Conservation (phyloP, 2,329 filamentous ascomycete species). For the Colletotrichum tabaci region DNA sequence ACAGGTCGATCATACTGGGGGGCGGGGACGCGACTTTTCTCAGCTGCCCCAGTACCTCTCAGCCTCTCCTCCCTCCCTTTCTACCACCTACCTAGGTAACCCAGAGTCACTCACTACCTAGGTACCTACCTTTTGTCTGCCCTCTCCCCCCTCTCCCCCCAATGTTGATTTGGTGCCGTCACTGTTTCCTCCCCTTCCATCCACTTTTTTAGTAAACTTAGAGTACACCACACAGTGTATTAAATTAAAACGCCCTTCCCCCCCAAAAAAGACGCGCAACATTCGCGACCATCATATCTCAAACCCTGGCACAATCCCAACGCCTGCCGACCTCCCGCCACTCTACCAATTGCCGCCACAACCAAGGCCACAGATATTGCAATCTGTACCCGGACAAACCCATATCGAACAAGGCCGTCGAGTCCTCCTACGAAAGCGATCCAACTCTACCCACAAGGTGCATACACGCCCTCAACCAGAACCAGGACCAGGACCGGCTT, state of each 20-base stretch:
- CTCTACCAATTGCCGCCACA: background rate
- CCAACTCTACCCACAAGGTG: background rate
- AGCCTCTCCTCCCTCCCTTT: too few relatives aligned
- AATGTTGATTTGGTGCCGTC: conserved; percentile 10
- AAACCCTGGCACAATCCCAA: conserved; percentile 37
- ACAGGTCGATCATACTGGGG: background rate
- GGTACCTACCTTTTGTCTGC: conserved; percentile 1
- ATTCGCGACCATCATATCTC: conserved; percentile 33
- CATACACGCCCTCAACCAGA: background rate
- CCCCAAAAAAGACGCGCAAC: conserved; percentile 40
- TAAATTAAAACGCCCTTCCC: conserved; percentile 33
- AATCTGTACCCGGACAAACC: background rate
- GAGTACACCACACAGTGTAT: conserved; percentile 16
- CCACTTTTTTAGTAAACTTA: background rate
- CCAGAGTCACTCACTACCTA: background rate
- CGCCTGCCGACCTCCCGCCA: conserved; percentile 27
- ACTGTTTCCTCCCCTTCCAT: conserved; percentile 10
- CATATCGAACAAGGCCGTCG: background rate
- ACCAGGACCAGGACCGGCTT: background rate
- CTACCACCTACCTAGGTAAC: too few relatives aligned
- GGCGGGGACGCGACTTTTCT: conserved; percentile 11
- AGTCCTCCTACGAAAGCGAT: conserved; percentile 8
- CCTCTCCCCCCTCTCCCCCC: background rate
- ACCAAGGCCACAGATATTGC: background rate
- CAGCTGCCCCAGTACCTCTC: too few relatives aligned